Evolutionary conservation across 805 yeast species (phyloP).

Genomic region (Saccharomycopsis fermentans): DNA sequence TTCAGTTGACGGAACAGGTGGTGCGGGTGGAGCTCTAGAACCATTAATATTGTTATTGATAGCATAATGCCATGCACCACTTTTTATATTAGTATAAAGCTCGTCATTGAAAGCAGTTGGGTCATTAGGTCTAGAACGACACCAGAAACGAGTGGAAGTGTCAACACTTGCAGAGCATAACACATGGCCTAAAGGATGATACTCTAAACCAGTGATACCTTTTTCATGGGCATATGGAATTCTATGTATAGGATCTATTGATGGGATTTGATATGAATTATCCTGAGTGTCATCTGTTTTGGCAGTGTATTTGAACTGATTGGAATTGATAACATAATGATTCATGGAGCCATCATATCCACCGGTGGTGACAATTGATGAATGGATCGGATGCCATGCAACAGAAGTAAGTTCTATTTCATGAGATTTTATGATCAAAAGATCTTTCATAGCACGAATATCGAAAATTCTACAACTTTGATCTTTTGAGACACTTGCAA

Average conservation of each 20-base stretch:
- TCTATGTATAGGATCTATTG: slow-evolving; percentile 35
- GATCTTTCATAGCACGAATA: slow-evolving; percentile 71
- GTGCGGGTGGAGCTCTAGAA: slow-evolving; percentile 5
- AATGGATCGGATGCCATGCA: slow-evolving; percentile 89
- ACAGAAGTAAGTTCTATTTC: slow-evolving; percentile 79
- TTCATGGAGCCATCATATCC: slow-evolving; percentile 81
- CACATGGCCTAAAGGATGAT: slow-evolving; percentile 90
- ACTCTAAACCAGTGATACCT: slow-evolving; percentile 81
- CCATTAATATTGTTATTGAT: slow-evolving; percentile 28
- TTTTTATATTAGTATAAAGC: slow-evolving; percentile 58
- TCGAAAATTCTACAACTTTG: slow-evolving; percentile 83
- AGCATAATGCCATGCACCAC: slow-evolving; percentile 48
- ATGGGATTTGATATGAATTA: slow-evolving; percentile 18
- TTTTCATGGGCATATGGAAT: slow-evolving; percentile 93
- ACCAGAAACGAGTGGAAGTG: slow-evolving; percentile 88
- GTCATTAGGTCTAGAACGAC: slow-evolving; percentile 85
- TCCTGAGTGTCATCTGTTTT: background rate
- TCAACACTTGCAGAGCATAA: slow-evolving; percentile 91
- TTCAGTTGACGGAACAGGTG: background rate
- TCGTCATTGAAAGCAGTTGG: slow-evolving; percentile 73
- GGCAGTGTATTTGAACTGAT: slow-evolving; percentile 23
- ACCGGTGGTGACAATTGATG: slow-evolving; percentile 71
- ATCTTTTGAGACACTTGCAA: slow-evolving; percentile 86
- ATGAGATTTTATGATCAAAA: slow-evolving; percentile 62
- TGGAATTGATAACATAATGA: slow-evolving; percentile 55